Conservation (phyloP, 2,329 filamentous ascomycete genomes). For the Sporothrix brasiliensis region DNA sequence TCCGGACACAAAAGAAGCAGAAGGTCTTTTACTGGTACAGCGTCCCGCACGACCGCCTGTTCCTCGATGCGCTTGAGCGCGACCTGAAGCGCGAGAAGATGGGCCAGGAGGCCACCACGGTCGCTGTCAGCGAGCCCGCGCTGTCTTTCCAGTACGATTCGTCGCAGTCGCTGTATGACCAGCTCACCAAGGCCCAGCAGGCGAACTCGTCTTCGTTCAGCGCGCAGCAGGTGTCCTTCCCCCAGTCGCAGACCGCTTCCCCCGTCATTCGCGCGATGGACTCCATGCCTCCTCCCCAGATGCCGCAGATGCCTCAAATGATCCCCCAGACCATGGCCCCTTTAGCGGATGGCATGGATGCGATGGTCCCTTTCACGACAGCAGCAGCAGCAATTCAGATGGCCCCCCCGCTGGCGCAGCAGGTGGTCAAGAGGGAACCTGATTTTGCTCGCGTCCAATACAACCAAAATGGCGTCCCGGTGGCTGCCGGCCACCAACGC, state of each 20-base stretch:
- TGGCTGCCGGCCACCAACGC: constrained; percentile 81
- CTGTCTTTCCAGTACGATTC: constrained; percentile 99
- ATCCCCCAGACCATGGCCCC: constrained; percentile 56
- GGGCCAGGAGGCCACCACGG: constrained; percentile 95
- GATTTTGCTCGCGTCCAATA: constrained; percentile 83
- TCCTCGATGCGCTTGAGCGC: constrained; percentile 94
- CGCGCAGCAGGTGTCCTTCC: constrained; percentile 69
- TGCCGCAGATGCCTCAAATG: constrained; percentile 59
- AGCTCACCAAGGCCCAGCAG: constrained; percentile 98
- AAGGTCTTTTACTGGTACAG: constrained; percentile 99
- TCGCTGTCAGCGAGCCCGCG: constrained; percentile 94
- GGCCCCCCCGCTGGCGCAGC: constrained; percentile 69
- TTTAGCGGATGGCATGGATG: constrained; percentile 67
- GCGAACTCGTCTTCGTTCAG: constrained; percentile 97
- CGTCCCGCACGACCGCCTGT: constrained; percentile 94
- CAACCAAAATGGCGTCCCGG: constrained; percentile 86
- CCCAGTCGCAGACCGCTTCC: constrained; percentile 79
- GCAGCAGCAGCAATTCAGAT: constrained; percentile 63
- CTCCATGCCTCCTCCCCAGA: constrained; percentile 78
- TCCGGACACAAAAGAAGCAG: constrained; percentile 99
- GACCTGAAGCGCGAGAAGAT: constrained; percentile 99
- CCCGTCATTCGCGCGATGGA: constrained; percentile 89
- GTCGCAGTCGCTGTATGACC: constrained; percentile 97
- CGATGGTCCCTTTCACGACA: constrained; percentile 65
- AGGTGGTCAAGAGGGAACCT: constrained; percentile 83